Base-by-base conservation (phyloP, 2,329 filamentous ascomycete species). In the Gnomoniopsis sp. region DNA sequence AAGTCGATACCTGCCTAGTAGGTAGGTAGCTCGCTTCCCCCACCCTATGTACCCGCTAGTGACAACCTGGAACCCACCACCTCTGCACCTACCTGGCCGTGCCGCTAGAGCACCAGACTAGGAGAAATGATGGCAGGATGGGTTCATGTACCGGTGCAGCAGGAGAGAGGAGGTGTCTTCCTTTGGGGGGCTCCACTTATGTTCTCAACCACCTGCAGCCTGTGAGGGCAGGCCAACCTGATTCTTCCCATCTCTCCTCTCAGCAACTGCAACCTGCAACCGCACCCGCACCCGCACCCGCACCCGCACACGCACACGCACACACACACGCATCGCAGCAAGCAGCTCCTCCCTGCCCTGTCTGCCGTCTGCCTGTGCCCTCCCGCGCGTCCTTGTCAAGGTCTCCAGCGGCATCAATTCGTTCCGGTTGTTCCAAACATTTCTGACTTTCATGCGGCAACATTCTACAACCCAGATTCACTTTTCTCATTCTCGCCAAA, bases 381-480 rank as follows among this genome's bases (percentile, higher is more conserved):
- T 51, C 17, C 44, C 30, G 22, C 49, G 23, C 19, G 15, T 19
- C 19, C 19, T 19, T 49, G 30, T 41, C 57, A 43, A 26, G 33
- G 47, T 65, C 67, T 66, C 67, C 69, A 72, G 70, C 72, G 72
- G 72, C 71, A 73, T 68, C 68, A 71, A 69, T 70, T 69, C 65
- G 64, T 71, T 69, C 68, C 67, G 67, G 64, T 65, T 68, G 71
- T 71, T 69, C 69, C 70, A 73, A 70, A 70, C 68, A 68, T 72
- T 74, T 72, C 71, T 74, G 67, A 74, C 69, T 68, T 70, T 72
- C 66, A 72, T 71, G 69, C 70, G 70, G 69, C 68, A 62, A 62
- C 63, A 17, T 19, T 11, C 41, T 6, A n/a, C 36, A 14, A 3
- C 65, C 68, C 55, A 60, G 33, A 19, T 50, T 53, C 41, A 19